A percentile compares a stretch with the other conserved stretches of the same genome.
Conservation (phyloP, 2,329 filamentous ascomycete genomes). For the Alternaria angustiovoidea region DNA sequence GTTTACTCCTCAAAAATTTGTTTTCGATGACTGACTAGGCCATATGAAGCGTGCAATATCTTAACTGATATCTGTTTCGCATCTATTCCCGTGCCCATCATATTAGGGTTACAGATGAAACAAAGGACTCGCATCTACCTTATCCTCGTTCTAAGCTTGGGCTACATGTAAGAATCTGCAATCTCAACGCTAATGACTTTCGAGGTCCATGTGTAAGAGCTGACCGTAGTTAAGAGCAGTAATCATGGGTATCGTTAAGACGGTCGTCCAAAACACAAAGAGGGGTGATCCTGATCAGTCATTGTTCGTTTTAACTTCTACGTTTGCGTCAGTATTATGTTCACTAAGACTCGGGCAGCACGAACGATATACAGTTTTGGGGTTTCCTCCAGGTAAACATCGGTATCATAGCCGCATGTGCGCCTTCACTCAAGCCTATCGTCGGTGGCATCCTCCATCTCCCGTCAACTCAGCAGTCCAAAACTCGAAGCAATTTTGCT, state of each 20-base stretch:
- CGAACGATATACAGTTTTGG: conserved; percentile 1
- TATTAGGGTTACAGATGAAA: background rate
- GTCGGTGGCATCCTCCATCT: background rate
- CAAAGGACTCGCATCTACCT: background rate
- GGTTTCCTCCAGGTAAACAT: conserved; percentile 2
- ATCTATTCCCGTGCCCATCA: background rate
- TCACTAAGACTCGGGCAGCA: background rate
- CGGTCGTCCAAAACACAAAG: background rate
- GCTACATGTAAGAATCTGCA: background rate
- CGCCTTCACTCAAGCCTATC: conserved; percentile 2
- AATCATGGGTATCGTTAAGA: background rate
- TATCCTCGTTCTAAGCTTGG: background rate
- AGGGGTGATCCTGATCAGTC: conserved; percentile 1
- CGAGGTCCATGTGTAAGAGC: background rate
- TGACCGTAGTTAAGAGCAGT: background rate
- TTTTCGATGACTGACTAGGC: background rate
- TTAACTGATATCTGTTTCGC: conserved; percentile 2
- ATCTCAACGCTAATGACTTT: background rate
- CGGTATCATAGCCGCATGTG: background rate
- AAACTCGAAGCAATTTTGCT: conserved; percentile 1
- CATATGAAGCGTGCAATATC: background rate
- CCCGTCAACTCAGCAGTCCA: background rate
- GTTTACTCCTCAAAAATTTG: background rate
- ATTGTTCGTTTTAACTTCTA: background rate
- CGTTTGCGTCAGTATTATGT: background rate